A percentile compares a stretch with the other conserved stretches of the same genome.
Evolutionary conservation across 257 asterid species (phyloP).

Genomic region (Mitragyna speciosa): DNA sequence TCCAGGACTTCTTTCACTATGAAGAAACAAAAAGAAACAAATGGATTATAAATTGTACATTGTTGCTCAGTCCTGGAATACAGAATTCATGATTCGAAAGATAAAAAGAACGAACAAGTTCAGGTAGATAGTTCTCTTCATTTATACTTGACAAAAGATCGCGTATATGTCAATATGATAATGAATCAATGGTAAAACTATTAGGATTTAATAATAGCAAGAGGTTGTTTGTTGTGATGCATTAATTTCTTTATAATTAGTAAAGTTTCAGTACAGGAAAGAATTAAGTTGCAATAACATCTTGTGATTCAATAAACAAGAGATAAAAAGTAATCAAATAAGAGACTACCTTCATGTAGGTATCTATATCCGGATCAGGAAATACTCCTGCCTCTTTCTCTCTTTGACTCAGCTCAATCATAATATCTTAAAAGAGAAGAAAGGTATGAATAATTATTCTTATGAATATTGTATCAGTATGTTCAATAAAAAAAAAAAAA

Average conservation of each 20-base stretch:
- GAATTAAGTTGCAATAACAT: background rate
- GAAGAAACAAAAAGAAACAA: too few relatives aligned
- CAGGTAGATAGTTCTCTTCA: background rate
- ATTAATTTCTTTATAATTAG: too few relatives aligned
- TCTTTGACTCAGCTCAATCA: slow-evolving; percentile 70
- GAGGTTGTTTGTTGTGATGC: too few relatives aligned
- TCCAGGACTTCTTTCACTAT: too few relatives aligned
- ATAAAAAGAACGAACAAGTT: background rate
- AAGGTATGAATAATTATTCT: background rate
- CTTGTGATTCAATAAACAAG: background rate
- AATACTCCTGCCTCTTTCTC: slow-evolving; percentile 71
- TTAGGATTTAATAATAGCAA: too few relatives aligned
- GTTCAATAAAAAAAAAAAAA: too few relatives aligned
- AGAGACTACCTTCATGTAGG: slow-evolving; percentile 77
- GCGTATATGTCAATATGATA: too few relatives aligned
- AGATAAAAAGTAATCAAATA: background rate
- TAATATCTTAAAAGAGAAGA: slow-evolving; percentile 43
- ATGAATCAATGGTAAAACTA: too few relatives aligned
- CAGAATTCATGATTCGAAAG: background rate
- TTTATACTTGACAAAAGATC: too few relatives aligned
- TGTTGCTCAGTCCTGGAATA: too few relatives aligned
- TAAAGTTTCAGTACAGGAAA: too few relatives aligned
- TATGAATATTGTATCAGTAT: background rate
- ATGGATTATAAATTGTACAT: too few relatives aligned
- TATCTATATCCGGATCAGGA: slow-evolving; percentile 82